Conservation (phyloP, 2,329 filamentous ascomycete genomes). For the Triangularia verruculosa region DNA sequence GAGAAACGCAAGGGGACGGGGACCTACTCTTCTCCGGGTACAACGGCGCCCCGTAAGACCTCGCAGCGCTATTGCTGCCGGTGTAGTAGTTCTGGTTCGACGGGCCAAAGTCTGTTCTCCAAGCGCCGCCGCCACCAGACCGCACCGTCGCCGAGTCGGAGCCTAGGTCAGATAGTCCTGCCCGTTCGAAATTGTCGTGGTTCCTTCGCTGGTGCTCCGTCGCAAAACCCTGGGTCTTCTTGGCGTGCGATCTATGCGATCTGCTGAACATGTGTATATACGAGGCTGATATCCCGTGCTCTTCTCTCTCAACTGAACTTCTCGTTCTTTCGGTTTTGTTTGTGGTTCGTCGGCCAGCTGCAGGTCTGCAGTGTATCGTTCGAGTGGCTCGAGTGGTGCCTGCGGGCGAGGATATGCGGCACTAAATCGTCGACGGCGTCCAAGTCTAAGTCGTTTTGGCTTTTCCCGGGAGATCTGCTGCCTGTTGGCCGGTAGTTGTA, state of each 20-base stretch:
- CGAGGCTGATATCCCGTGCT: slow-evolving; percentile 6
- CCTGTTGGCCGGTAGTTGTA: slow-evolving; percentile 22
- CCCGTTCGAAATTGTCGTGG: slow-evolving; percentile 35
- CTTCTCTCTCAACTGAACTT: not conserved
- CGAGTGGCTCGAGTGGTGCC: slow-evolving; percentile 12
- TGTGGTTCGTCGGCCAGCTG: not conserved
- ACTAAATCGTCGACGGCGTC: slow-evolving; percentile 8
- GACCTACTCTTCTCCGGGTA: slow-evolving; percentile 38
- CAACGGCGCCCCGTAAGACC: slow-evolving; percentile 27
- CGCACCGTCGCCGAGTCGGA: slow-evolving; percentile 26
- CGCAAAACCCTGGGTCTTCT: slow-evolving; percentile 37
- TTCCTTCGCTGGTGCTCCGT: slow-evolving; percentile 37
- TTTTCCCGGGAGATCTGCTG: slow-evolving; percentile 25
- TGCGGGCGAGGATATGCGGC: slow-evolving; percentile 10
- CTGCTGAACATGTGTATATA: slow-evolving; percentile 45
- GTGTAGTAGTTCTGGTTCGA: slow-evolving; percentile 26
- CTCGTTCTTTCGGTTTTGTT: not conserved
- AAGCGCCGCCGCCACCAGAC: slow-evolving; percentile 28
- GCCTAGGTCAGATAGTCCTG: slow-evolving; percentile 38
- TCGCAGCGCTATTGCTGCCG: slow-evolving; percentile 25
- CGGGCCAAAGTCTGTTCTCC: slow-evolving; percentile 30
- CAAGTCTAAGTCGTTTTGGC: slow-evolving; percentile 13
- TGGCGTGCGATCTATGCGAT: slow-evolving; percentile 43
- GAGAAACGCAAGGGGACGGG: not conserved
- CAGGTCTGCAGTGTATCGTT: slow-evolving; percentile 5